Percentiles rank a stretch among this genome's conserved stretches.
phyloP scores from a whole-genome alignment of 2,329 filamentous ascomycete genomes.

The Penicillium sp. region DNA sequence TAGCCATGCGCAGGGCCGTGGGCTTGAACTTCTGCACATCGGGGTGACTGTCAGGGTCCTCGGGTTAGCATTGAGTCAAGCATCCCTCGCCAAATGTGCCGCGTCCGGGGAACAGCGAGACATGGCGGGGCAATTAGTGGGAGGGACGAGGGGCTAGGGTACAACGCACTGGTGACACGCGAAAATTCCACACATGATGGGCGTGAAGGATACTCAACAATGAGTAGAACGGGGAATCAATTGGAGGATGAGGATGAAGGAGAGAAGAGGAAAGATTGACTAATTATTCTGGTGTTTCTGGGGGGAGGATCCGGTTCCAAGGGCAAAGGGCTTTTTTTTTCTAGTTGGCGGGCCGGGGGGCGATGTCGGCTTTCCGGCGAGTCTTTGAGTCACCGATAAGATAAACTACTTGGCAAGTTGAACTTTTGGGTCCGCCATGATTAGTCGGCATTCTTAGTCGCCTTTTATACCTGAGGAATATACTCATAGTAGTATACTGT shows the following conservation, averaged over 20 bases:
- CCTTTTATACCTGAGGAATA: not conserved
- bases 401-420: conserved; percentile 22
- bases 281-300: conserved; percentile 31
- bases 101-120: conserved; percentile 8
- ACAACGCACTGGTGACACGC: conserved; percentile 82
- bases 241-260: conserved; percentile 19
- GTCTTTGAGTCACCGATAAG: conserved; percentile 40
- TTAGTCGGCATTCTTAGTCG: conserved; percentile 7
- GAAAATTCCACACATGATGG: conserved; percentile 94
- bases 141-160: conserved; percentile 11
- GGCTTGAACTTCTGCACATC: conserved; percentile 97
- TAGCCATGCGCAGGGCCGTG: conserved; percentile 88
- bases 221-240: conserved; percentile 18
- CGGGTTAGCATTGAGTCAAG: conserved; percentile 31
- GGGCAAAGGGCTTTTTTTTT: conserved; percentile 31
- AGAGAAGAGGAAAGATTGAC: conserved; percentile 26
- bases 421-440: not conserved
- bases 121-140: conserved; percentile 22
- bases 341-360: conserved; percentile 29
- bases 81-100: conserved; percentile 8
- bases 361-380: conserved; percentile 28
- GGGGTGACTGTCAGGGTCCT: conserved; percentile 66
- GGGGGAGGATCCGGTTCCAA: conserved; percentile 22
- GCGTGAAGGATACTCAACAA: conserved; percentile 31
- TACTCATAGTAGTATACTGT: not conserved